Percentiles rank a stretch among this genome's conserved stretches.
Conservation (phyloP, 2,329 filamentous ascomycete genomes). For the Epichloe aotearoae region DNA sequence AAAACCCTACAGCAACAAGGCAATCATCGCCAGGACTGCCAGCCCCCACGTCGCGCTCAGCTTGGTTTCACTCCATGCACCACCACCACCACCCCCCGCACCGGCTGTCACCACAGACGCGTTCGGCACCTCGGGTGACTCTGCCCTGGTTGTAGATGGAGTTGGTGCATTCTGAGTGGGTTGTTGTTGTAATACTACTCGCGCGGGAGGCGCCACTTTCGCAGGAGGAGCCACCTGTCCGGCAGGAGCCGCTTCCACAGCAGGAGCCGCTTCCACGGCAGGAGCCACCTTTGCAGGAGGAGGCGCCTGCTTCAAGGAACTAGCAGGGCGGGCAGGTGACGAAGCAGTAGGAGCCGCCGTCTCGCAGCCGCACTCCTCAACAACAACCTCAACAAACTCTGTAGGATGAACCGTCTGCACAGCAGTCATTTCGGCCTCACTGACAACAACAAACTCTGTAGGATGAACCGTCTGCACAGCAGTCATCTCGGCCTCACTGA, state of each 20-base stretch:
- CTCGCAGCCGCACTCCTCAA: constrained; percentile 12
- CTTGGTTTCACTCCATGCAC: neutral
- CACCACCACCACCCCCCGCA: neutral
- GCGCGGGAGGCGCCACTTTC: neutral
- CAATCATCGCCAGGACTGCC: neutral
- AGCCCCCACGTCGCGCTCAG: neutral
- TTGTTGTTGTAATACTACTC: neutral
- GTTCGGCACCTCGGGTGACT: neutral
- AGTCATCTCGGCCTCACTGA: constrained; percentile 12
- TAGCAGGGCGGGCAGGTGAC: neutral
- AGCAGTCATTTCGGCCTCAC: constrained; percentile 14
- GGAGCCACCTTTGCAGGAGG: neutral
- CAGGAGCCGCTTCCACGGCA: too few species aligned
- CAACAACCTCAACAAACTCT: neutral
- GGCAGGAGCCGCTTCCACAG: too few species aligned
- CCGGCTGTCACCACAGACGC: constrained; percentile 1
- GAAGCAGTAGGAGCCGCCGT: neutral
- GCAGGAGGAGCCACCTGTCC: too few species aligned
- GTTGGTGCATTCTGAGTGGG: neutral
- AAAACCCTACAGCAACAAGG: constrained; percentile 1
- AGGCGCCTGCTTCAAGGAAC: too few species aligned
- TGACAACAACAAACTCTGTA: constrained; percentile 2
- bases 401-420: constrained; percentile 7
- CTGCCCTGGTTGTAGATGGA: too few species aligned
- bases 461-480: constrained; percentile 6